Evolutionary conservation across 306 rosid genomes (phyloP), one percentile per base, ranked within the genome.

Genomic region (Aeschynomene evenia): DNA sequence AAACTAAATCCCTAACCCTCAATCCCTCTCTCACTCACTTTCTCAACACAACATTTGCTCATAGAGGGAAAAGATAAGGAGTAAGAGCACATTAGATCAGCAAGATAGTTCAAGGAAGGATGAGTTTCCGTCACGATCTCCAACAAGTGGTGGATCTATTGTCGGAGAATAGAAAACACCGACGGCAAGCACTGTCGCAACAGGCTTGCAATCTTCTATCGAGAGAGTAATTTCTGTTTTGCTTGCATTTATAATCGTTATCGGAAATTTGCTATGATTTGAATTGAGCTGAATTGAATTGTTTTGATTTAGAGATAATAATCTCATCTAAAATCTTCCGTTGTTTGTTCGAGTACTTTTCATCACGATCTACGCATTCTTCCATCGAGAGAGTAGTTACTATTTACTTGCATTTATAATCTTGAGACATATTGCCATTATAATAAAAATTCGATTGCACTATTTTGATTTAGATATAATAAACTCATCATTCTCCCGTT

Each of bases 11-110:
- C n/a, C n/a, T n/a, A n/a, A n/a, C n/a, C n/a, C n/a, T n/a, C n/a
- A n/a, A n/a, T n/a, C n/a, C n/a, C n/a, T n/a, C n/a, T n/a, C n/a
- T n/a, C n/a, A n/a, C n/a, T n/a, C n/a, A n/a, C n/a, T n/a, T n/a
- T n/a, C n/a, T n/a, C n/a, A n/a, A n/a, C 68, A 24, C 85, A 93
- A 97, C 77, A 67, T 93, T 97, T 46, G 97, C 98, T 7, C 22
- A 52, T n/a, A n/a, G 42, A 80, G 85, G 77, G 87, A 75, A 70
- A 86, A 79, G 66, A 93, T 90, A 71, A 72, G 88, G 72, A 82
- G 81, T 15, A 88, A 80, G 78, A 79, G 78, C 57, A 73, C 53
- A 66, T 22, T 77, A 72, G 85, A n/a, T n/a, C n/a, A 81, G 73
- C 71, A 59, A 4, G 86, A 51, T 48, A 68, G 71, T 64, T 77